Conservation (phyloP, 1,139 yeast genomes). For the Arxiozyma heterogenica region DNA sequence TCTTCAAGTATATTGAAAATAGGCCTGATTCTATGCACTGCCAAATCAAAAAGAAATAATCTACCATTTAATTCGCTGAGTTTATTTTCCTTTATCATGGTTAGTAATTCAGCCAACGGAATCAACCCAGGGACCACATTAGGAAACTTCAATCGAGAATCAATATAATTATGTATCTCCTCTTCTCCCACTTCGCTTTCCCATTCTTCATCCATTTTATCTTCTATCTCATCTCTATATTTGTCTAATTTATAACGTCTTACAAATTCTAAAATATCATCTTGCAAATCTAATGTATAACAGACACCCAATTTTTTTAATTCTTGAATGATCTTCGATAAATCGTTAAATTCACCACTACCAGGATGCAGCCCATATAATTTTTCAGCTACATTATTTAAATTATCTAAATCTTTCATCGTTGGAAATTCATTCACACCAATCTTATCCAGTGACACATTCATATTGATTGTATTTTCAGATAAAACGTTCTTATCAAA, state of each 20-base stretch:
- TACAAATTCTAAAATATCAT: not conserved
- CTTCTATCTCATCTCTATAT: not conserved
- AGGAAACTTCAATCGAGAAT: conserved; percentile 30
- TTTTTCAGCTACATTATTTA: conserved; percentile 32
- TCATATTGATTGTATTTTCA: conserved; percentile 9
- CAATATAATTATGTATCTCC: conserved; percentile 16
- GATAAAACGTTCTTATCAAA: not conserved
- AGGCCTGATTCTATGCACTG: conserved; percentile 16
- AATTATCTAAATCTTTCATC: not conserved
- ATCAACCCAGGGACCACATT: conserved; percentile 43
- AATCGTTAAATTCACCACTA: not conserved
- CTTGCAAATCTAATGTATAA: not conserved
- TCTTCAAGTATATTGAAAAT: conserved; percentile 17
- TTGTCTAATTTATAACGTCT: not conserved
- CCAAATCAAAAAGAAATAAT: conserved; percentile 20
- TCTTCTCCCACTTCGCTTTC: conserved; percentile 6
- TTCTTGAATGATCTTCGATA: not conserved
- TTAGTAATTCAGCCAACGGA: conserved; percentile 40
- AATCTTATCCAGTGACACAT: conserved; percentile 10
- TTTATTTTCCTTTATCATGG: conserved; percentile 21
- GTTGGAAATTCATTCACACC: not conserved
- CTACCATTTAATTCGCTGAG: conserved; percentile 18
- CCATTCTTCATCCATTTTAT: not conserved
- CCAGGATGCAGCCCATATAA: conserved; percentile 30
- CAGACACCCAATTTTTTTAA: not conserved